Evolutionary conservation across 306 rosid species (phyloP), one percentile per base, ranked within the genome.

Genomic region (Rubus idaeus): DNA sequence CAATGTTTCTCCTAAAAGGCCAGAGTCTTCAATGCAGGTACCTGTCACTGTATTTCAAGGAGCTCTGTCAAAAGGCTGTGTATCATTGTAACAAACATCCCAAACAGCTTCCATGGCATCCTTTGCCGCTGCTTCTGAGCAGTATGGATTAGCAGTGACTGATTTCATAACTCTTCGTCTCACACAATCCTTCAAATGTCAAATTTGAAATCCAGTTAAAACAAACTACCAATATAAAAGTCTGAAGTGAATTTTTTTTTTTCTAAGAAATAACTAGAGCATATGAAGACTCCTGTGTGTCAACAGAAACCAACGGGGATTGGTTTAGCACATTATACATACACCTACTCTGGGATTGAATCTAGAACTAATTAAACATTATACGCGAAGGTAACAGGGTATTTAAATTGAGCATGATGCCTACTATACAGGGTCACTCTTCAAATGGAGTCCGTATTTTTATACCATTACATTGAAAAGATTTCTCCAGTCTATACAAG

Each of bases 81-180:
- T 90, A 68, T 95, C 98, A 61, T 92, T 90, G 73, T 91, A 94
- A 82, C 98, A 92, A 76, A 79, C 77, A 80, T 95, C 96, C 98
- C 98, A 94, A 37, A 90, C 93, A 53, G 93, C 90, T 77, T 94
- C 98, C 97, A 92, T 84, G 77, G 92, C 91, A 74, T 93, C 92
- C 83, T 88, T 95, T 51, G 92, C 90, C 49, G 86, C 85, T 40
- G 83, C 77, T 60, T 84, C 88, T 45, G 89, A 77, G 86, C 96
- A 90, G 80, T 40, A 76, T 3, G 98, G 97, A 77, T 86, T 90
- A 20, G 77, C 61, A 23, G 79, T 51, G 78, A 95, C 73, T 14
- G 97, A 92, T 82, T 68, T 67, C 96, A 92, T 70, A 62, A 89
- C 94, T 87, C 99, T 92, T 81, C 97, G 89, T 85, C 85, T 88